Evolutionary conservation across 2,329 filamentous ascomycete species (phyloP), one percentile per base, ranked within the genome.

Genomic region (Penicillium polonicum): DNA sequence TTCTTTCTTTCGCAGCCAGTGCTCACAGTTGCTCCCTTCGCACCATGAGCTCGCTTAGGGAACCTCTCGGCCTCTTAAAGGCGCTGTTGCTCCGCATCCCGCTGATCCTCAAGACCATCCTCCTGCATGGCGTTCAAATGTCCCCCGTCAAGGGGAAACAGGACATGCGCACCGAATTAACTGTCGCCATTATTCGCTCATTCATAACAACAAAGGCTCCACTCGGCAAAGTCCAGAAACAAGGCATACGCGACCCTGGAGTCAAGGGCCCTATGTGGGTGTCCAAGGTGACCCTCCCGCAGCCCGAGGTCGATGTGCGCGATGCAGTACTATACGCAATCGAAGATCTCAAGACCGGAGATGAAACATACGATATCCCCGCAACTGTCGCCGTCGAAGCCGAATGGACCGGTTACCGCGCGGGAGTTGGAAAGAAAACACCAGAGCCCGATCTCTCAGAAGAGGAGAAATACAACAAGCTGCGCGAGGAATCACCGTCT

Each of bases 191-290:
- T 17, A 72, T 96, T n/a, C 87, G 90, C 21, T 83, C 83, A 0
- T 79, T 91, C 54, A 72, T 91, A 51, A 70, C 73, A 15, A 75
- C 78, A 3, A 72, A 75, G 2, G 76, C 74, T 17, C 79, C 85
- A 27, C 75, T 95, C 25, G 78, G 82, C 0, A 82, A 85, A 59
- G 76, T 83, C 7, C 93, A 97, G 74, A 78, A 76, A 42, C 66
- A 84, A n/a, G 83, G 84, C 1, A 76, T 83, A 44, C 84, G 80
- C 57, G 88, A 89, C 53, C 83, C 83, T 0, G 86, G 85, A 0
- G 79, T 95, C 69, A 92, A 90, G 70, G 91, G 91, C 4, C 84
- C 83, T 44, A 85, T 94, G 63, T 97, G 92, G 92, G 81, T 96
- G 25, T 88, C 87, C 66, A 88, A 85, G 54, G 87, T 89, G 42